These are phyloP conservation scores for Stylosanthes scabra DNA, from an alignment of 331 rosid species.

Conservation along the genomic window DNA sequence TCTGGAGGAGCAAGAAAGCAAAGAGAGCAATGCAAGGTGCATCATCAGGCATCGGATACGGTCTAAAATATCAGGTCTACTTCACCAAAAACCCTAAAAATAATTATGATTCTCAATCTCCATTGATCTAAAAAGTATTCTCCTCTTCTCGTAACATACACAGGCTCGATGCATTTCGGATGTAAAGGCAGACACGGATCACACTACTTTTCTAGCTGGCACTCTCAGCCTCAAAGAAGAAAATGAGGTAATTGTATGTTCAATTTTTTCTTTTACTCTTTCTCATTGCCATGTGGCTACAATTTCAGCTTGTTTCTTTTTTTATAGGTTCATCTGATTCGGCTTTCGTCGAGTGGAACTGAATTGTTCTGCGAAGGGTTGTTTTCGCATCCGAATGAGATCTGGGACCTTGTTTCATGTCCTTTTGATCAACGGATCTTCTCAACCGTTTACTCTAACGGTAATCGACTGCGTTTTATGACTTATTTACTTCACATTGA, in stretches of 20 bases:
- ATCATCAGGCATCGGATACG: conserved; percentile 92
- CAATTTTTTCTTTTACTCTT: neutral
- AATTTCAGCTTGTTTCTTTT: conserved; percentile 16
- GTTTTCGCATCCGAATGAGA: conserved; percentile 97
- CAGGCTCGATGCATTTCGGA: conserved; percentile 98
- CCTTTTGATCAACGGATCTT: conserved; percentile 97
- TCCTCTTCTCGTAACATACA: neutral
- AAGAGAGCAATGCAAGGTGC: conserved; percentile 83
- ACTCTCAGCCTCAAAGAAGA: conserved; percentile 97
- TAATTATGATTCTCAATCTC: neutral
- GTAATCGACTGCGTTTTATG: conserved; percentile 46
- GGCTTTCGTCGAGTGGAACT: conserved; percentile 89
- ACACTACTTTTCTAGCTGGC: conserved; percentile 90
- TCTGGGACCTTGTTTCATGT: conserved; percentile 97
- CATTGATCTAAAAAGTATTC: neutral
- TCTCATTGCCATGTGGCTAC: neutral
- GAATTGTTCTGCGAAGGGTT: conserved; percentile 95
- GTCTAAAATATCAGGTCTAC: conserved; percentile 89
- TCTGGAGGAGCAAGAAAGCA: conserved; percentile 38
- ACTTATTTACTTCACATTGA: neutral
- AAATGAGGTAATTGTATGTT: conserved; percentile 66
- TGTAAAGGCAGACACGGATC: conserved; percentile 95
- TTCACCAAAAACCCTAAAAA: conserved; percentile 31
- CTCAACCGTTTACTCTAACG: conserved; percentile 92
- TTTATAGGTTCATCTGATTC: conserved; percentile 85